Evolutionary conservation across 2,329 filamentous ascomycete genomes (phyloP), one percentile per base, ranked within the genome.

Genomic region (Zarea fungicola): DNA sequence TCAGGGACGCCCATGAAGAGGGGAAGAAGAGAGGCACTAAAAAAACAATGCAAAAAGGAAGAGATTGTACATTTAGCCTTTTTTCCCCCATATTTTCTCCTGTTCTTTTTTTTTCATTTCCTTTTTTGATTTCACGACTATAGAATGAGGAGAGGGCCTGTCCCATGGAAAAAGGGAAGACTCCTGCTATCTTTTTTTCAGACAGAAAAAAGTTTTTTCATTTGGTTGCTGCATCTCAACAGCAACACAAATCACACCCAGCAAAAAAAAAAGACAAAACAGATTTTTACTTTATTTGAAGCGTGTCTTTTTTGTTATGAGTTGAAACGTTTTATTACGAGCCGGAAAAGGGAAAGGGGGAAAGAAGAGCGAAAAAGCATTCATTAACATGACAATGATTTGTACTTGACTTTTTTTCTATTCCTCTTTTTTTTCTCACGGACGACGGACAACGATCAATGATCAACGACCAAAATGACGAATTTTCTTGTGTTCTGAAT

Each of bases 71-170:
- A 66, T 60, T 65, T 64, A 59, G 57, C 43, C 49, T n/a, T n/a
- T n/a, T n/a, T n/a, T 52, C 55, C 57, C 55, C 60, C 55, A 62
- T 64, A 62, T 60, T 62, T 43, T 50, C 35, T 52, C 36, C 40
- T n/a, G n/a, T n/a, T n/a, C n/a, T n/a, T n/a, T n/a, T n/a, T n/a
- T n/a, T n/a, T n/a, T n/a, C n/a, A n/a, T n/a, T n/a, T n/a, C n/a
- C n/a, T n/a, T 40, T 59, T 61, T 54, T 53, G 52, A 56, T 63
- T 61, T 62, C 50, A 64, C 61, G 63, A 65, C 60, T 63, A 64
- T 63, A 65, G 60, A 62, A n/a, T n/a, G n/a, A n/a, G n/a, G n/a
- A 60, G 46, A 49, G 28, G 46, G 46, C 31, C 39, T 35, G 29
- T 49, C 23, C 39, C 32, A 19, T 13, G 21, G 32, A 39, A 23